phyloP scores from a whole-genome alignment of 2,329 filamentous ascomycete genomes.

The Xylaria sp. region DNA sequence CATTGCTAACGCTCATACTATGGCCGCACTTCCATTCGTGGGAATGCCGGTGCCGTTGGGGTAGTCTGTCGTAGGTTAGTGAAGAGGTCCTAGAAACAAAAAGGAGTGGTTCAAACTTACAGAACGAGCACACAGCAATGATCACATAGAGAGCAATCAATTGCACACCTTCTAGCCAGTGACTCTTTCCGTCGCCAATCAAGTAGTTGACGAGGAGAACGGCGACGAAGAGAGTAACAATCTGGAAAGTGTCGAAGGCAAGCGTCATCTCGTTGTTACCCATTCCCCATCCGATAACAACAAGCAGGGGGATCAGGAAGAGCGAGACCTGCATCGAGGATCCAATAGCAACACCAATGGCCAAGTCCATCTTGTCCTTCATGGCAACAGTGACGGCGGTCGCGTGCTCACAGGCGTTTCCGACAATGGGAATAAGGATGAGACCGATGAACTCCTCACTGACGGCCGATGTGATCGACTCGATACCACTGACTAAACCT shows the following conservation, averaged over 20 bases:
- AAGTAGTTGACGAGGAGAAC: conserved; percentile 83
- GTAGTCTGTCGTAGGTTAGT: conserved; percentile 16
- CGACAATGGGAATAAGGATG: conserved; percentile 77
- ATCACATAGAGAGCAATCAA: conserved; percentile 75
- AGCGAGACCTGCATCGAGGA: conserved; percentile 77
- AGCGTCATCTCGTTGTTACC: conserved; percentile 68
- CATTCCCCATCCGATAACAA: conserved; percentile 75
- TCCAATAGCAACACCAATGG: conserved; percentile 74
- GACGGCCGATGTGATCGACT: conserved; percentile 59
- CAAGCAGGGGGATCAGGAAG: conserved; percentile 70
- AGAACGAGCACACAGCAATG: conserved; percentile 64
- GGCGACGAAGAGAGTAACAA: conserved; percentile 77
- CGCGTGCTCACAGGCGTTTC: conserved; percentile 76
- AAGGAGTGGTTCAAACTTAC: conserved; percentile 38
- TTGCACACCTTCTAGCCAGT: conserved; percentile 74
- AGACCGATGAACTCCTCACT: conserved; percentile 73
- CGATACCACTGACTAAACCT: conserved; percentile 70
- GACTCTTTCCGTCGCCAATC: conserved; percentile 75
- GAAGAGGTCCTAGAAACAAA: background rate
- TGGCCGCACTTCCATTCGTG: background rate
- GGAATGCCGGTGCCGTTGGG: conserved; percentile 17
- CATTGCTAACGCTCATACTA: background rate
- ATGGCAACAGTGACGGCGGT: conserved; percentile 74
- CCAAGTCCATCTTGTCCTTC: conserved; percentile 82
- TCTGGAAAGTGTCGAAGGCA: conserved; percentile 83